Conservation (phyloP, 2,329 filamentous ascomycete genomes). For the Alternaria viburni region DNA sequence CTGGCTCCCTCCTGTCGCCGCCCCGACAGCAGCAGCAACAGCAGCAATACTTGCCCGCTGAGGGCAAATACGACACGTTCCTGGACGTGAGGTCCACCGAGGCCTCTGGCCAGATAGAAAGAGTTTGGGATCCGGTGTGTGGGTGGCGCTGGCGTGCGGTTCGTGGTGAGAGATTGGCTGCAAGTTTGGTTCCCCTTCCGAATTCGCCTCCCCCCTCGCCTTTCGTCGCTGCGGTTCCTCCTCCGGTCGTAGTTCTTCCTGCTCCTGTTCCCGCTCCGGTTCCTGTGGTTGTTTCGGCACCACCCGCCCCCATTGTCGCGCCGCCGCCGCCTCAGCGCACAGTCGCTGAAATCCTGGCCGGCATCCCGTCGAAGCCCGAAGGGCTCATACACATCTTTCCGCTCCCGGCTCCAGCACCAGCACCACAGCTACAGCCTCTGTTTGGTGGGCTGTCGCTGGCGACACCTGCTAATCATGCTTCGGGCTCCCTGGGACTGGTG, state of each 20-base stretch:
- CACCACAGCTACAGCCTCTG: neutral
- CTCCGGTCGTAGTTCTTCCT: neutral
- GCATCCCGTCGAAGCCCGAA: neutral
- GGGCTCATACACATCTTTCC: neutral
- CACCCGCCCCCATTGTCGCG: neutral
- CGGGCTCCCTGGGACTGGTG: neutral
- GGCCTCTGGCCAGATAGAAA: constrained; percentile 2
- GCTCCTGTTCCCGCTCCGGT: neutral
- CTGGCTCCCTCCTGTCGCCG: neutral
- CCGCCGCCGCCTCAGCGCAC: neutral
- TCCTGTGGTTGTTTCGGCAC: neutral
- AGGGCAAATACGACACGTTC: constrained; percentile 1
- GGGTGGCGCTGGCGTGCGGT: constrained; percentile 6
- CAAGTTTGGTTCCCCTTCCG: neutral
- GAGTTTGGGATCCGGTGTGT: neutral
- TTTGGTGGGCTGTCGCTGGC: neutral
- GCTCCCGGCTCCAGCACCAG: neutral
- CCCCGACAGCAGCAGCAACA: neutral
- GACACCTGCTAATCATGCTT: neutral
- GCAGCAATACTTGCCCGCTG: neutral
- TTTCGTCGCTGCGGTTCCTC: neutral
- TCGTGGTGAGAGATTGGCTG: neutral
- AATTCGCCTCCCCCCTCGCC: neutral
- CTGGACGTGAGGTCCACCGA: constrained; percentile 1
- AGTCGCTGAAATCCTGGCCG: neutral